Evolutionary conservation across 1,284 basidiomycete genomes (phyloP).

Genomic region (Thelephora terrestris): DNA sequence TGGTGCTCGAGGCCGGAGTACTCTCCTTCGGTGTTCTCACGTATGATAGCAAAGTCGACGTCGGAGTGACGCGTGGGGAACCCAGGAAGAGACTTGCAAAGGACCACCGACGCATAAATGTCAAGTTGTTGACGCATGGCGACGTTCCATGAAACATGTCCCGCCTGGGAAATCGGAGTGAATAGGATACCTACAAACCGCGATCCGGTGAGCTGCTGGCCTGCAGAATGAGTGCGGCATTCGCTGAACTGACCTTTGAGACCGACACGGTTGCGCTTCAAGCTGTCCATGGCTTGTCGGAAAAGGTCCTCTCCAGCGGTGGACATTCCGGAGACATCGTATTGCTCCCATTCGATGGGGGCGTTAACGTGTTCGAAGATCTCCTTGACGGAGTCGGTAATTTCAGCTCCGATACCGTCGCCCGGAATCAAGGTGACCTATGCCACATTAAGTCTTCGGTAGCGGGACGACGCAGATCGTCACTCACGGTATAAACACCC

Average conservation of each 20-base stretch:
- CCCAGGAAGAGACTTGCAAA: slow-evolving; percentile 98
- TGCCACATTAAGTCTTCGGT: slow-evolving; percentile 10
- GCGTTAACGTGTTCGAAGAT: slow-evolving; percentile 97
- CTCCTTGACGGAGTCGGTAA: slow-evolving; percentile 98
- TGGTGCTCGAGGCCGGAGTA: slow-evolving; percentile 99
- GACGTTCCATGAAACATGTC: slow-evolving; percentile 99
- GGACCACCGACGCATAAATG: slow-evolving; percentile 96
- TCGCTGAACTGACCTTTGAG: slow-evolving; percentile 74
- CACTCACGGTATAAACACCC: slow-evolving; percentile 76
- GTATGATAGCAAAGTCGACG: slow-evolving; percentile 98
- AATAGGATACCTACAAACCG: slow-evolving; percentile 82
- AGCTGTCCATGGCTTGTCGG: slow-evolving; percentile 94
- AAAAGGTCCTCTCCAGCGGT: slow-evolving; percentile 91
- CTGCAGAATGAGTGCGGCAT: background rate
- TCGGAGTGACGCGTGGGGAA: slow-evolving; percentile 93
- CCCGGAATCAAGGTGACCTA: slow-evolving; percentile 93
- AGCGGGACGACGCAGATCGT: slow-evolving; percentile 10
- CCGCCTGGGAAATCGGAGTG: slow-evolving; percentile 93
- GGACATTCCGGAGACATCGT: slow-evolving; percentile 95
- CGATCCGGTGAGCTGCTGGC: background rate
- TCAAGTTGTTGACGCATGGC: slow-evolving; percentile 99
- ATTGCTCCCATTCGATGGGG: slow-evolving; percentile 99
- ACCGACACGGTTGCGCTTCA: slow-evolving; percentile 96
- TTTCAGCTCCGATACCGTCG: slow-evolving; percentile 95
- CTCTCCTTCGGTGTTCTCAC: slow-evolving; percentile 99